A percentile compares a stretch with the other conserved stretches of the same genome.
Conservation (phyloP, 352 stramenopile species). For the Phytophthora syringae region DNA sequence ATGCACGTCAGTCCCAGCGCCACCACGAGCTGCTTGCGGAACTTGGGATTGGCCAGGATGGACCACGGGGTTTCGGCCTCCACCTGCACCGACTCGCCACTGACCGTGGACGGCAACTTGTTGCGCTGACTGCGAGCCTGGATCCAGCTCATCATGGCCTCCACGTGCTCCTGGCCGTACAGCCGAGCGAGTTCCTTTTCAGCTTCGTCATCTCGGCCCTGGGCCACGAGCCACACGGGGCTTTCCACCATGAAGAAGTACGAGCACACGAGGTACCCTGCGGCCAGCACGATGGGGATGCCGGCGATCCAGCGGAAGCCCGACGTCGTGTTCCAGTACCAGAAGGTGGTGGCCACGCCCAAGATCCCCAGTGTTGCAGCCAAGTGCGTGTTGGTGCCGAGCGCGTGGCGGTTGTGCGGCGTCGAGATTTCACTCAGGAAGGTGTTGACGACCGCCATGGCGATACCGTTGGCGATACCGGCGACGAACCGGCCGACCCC, state of each 20-base stretch:
- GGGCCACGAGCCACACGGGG: slow-evolving; percentile 48
- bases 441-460: slow-evolving; percentile 39
- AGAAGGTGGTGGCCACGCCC: slow-evolving; percentile 49
- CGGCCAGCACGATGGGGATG: slow-evolving; percentile 38
- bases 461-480: slow-evolving; percentile 44
- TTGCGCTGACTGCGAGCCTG: slow-evolving; percentile 14
- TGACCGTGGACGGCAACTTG: slow-evolving; percentile 32
- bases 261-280: slow-evolving; percentile 26
- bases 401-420: slow-evolving; percentile 39
- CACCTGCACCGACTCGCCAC: slow-evolving; percentile 9
- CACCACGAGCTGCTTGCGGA: slow-evolving; percentile 43
- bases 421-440: slow-evolving; percentile 56
- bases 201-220: slow-evolving; percentile 32
- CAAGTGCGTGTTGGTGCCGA: slow-evolving; percentile 51
- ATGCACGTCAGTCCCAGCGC: slow-evolving; percentile 39
- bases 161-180: slow-evolving; percentile 45
- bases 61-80: slow-evolving; percentile 20
- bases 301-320: slow-evolving; percentile 60
- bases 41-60: slow-evolving; percentile 27
- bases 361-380: slow-evolving; percentile 46
- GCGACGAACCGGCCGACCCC: slow-evolving; percentile 40
- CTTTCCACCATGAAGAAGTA: slow-evolving; percentile 48
- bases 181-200: slow-evolving; percentile 32
- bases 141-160: slow-evolving; percentile 35
- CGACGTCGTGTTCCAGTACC: slow-evolving; percentile 43